Evolutionary conservation across 495 filamentous ascomycete species (phyloP).

Genomic region (Acidiella bohemica): DNA sequence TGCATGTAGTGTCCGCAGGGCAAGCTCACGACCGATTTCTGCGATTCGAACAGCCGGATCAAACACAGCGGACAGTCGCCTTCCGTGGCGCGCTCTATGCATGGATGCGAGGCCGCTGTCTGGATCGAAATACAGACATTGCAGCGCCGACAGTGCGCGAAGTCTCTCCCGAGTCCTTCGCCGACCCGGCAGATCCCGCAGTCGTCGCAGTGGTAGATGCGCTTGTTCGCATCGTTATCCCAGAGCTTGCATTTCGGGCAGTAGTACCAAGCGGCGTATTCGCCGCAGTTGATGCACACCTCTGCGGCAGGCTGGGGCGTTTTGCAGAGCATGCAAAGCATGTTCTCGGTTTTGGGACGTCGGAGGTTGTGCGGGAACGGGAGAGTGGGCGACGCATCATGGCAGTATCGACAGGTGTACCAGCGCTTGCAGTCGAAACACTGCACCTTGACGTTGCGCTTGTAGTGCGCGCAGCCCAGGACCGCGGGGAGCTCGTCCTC

Average conservation of each 20-base stretch:
- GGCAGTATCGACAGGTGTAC: constrained; percentile 93
- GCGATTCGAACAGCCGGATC: constrained; percentile 94
- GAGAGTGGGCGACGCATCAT: constrained; percentile 65
- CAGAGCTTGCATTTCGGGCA: constrained; percentile 92
- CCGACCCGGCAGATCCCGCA: constrained; percentile 93
- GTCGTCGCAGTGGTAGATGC: constrained; percentile 92
- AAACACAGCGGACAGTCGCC: constrained; percentile 98
- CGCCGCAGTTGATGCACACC: constrained; percentile 60
- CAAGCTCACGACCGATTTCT: constrained; percentile 81
- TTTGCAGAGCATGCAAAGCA: constrained; percentile 96
- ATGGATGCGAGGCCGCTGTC: constrained; percentile 69
- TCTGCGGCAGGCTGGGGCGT: constrained; percentile 72
- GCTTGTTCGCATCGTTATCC: constrained; percentile 83
- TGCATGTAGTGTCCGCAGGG: constrained; percentile 95
- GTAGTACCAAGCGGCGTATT: constrained; percentile 78
- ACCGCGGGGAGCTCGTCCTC: constrained; percentile 30
- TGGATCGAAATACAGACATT: constrained; percentile 78
- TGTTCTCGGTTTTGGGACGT: constrained; percentile 74
- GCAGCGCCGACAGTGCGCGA: constrained; percentile 73
- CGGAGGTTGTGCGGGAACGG: constrained; percentile 49
- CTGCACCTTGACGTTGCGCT: constrained; percentile 88
- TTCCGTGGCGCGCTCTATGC: constrained; percentile 86
- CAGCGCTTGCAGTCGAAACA: constrained; percentile 79
- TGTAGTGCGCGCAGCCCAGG: constrained; percentile 85
- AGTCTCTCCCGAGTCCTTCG: constrained; percentile 86